phyloP scores from a whole-genome alignment of 2,329 filamentous ascomycete species.

The Diplodia scrobiculata region DNA sequence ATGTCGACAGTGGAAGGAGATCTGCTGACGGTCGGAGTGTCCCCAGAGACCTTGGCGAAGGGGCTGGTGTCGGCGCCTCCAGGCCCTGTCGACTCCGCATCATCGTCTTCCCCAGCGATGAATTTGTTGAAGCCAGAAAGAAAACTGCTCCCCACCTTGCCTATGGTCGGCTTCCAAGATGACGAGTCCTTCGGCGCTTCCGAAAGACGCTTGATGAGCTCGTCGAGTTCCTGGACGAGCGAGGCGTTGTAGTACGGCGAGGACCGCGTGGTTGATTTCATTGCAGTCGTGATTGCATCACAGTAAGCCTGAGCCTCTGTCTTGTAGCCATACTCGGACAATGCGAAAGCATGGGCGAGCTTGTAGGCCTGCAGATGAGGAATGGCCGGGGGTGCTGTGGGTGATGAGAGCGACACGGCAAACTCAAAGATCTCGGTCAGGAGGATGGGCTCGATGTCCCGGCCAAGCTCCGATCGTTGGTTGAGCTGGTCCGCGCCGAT shows the following conservation, averaged over 20 bases:
- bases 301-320: slow-evolving; percentile 89
- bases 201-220: slow-evolving; percentile 78
- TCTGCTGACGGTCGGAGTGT: slow-evolving; percentile 52
- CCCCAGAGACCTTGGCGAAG: slow-evolving; percentile 78
- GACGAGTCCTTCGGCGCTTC: slow-evolving; percentile 81
- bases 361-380: slow-evolving; percentile 92
- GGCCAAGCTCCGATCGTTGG: slow-evolving; percentile 69
- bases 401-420: slow-evolving; percentile 70
- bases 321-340: slow-evolving; percentile 81
- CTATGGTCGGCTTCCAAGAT: slow-evolving; percentile 94
- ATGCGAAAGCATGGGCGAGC: slow-evolving; percentile 77
- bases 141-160: slow-evolving; percentile 88
- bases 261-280: slow-evolving; percentile 77
- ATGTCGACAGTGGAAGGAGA: slow-evolving; percentile 72
- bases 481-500: slow-evolving; percentile 80
- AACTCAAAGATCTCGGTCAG: slow-evolving; percentile 97
- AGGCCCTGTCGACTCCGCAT: slow-evolving; percentile 61
- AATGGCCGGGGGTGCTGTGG: slow-evolving; percentile 56
- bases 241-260: slow-evolving; percentile 83
- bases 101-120: slow-evolving; percentile 84
- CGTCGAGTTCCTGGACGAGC: slow-evolving; percentile 76
- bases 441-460: slow-evolving; percentile 82
- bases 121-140: slow-evolving; percentile 96
- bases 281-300: slow-evolving; percentile 74
- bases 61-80: slow-evolving; percentile 65